These are phyloP conservation scores for Rhodamnia argentea DNA, from an alignment of 345 rosid species.

Conservation along the genomic window DNA sequence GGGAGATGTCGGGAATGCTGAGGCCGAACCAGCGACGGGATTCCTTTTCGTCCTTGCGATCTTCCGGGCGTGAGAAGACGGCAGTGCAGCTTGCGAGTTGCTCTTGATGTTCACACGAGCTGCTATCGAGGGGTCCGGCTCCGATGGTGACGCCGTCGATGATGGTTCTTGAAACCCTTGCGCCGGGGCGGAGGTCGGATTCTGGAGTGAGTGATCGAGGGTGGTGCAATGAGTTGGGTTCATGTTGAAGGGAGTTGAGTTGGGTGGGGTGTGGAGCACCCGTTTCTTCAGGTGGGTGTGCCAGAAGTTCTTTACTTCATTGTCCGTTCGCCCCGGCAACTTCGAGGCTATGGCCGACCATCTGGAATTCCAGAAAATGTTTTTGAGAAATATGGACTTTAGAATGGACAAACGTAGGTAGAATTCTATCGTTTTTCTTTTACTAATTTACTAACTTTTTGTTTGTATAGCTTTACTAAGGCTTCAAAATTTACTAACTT, in stretches of 20 bases:
- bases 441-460: not conserved
- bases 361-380: not conserved
- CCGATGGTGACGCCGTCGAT: not conserved
- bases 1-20: not conserved
- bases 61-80: not conserved
- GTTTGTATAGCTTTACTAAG: not conserved
- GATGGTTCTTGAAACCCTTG: not conserved
- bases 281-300: conserved; percentile 5
- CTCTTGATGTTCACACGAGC: not conserved
- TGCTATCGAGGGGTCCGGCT: not conserved
- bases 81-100: not conserved
- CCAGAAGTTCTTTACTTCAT: conserved; percentile 9
- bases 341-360: conserved; percentile 11
- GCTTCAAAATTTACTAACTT: too few relatives aligned
- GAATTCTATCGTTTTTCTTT: not conserved
- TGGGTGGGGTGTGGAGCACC: not conserved
- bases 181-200: not conserved
- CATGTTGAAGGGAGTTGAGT: not conserved
- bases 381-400: not conserved
- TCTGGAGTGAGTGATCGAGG: not conserved
- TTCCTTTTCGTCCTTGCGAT: not conserved
- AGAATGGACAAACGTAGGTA: not conserved
- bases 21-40: not conserved
- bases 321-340: conserved; percentile 11
- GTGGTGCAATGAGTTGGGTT: not conserved